Conservation (phyloP, 225 moss, liverwort and hornwort genomes). For the Pseudoscleropodium purum region DNA sequence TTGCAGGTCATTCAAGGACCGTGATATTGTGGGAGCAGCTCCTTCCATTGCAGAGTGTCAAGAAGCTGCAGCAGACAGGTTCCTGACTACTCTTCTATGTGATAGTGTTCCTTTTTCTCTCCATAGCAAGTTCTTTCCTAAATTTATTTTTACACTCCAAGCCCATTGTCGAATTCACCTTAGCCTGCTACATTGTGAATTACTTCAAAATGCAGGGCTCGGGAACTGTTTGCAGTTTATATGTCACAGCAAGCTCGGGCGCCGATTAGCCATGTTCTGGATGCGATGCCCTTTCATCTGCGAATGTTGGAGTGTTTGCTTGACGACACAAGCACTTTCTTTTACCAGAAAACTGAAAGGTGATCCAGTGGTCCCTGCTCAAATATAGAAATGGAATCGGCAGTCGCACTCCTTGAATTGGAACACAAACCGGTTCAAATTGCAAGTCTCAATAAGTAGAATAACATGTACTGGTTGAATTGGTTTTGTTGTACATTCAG, state of each 20-base stretch:
- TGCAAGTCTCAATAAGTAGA: background rate
- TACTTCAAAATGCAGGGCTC: conserved; percentile 38
- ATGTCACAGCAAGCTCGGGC: conserved; percentile 61
- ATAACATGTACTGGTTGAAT: background rate
- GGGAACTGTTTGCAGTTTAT: conserved; percentile 65
- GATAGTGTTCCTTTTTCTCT: background rate
- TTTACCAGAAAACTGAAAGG: conserved; percentile 84
- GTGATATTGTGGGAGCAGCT: conserved; percentile 38
- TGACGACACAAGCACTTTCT: conserved; percentile 85
- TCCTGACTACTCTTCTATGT: background rate
- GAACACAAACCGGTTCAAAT: background rate
- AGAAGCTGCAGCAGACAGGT: conserved; percentile 30
- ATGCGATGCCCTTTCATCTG: conserved; percentile 85
- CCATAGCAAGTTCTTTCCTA: background rate
- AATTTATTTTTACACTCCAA: background rate
- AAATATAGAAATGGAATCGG: background rate
- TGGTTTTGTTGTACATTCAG: background rate
- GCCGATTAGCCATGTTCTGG: conserved; percentile 31
- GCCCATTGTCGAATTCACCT: background rate
- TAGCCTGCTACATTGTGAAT: background rate
- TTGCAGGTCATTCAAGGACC: conserved; percentile 31
- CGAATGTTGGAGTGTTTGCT: conserved; percentile 82
- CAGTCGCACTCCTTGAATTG: background rate
- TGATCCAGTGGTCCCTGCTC: conserved; percentile 16
- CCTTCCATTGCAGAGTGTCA: conserved; percentile 26